Evolutionary conservation across 345 rosid species (phyloP).

Genomic region (Rhodamnia argentea): DNA sequence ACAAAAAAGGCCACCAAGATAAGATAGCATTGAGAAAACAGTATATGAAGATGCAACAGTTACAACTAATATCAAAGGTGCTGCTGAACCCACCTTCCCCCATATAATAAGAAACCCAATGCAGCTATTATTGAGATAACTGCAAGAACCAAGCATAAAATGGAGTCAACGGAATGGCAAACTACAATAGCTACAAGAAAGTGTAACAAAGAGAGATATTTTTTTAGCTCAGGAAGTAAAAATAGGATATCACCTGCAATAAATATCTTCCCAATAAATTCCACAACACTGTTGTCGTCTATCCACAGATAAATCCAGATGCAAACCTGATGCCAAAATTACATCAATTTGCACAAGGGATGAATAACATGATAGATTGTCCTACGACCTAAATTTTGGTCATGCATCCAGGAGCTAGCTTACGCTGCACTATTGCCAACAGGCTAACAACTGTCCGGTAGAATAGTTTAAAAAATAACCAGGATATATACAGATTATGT

Average conservation of each 20-base stretch:
- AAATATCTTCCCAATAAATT: conserved; percentile 72
- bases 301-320: conserved; percentile 87
- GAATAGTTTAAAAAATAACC: neutral
- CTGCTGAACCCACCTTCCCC: conserved; percentile 69
- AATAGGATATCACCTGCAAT: conserved; percentile 55
- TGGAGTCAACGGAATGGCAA: neutral
- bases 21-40: neutral
- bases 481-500: neutral
- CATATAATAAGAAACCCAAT: conserved; percentile 83
- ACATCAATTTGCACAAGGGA: neutral
- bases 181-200: neutral
- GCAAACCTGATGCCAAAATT: conserved; percentile 46
- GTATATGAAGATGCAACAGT: neutral
- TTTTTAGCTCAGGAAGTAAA: neutral
- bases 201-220: neutral
- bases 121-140: conserved; percentile 89
- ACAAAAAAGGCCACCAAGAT: neutral
- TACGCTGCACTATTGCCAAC: neutral
- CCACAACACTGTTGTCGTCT: conserved; percentile 59
- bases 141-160: conserved; percentile 16
- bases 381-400: neutral
- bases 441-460: neutral
- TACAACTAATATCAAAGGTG: neutral
- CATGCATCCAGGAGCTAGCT: neutral
- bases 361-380: too few relatives aligned